Conservation (phyloP, 192 early-diverging fungal species). For the Allomyces macrogynus region DNA sequence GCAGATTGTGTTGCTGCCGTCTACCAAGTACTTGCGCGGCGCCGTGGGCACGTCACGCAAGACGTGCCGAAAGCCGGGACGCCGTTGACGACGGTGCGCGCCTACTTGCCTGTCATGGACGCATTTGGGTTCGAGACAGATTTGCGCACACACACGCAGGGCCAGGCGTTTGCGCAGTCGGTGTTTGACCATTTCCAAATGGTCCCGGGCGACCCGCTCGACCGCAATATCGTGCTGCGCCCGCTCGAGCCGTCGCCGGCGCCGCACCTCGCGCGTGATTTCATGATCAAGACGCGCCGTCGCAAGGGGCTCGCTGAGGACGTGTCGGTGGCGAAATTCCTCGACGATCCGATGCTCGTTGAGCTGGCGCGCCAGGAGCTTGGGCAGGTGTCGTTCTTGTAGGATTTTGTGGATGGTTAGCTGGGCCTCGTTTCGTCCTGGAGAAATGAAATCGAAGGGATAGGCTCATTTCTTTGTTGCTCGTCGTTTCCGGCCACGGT, state of each 20-base stretch:
- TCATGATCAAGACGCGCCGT: conserved; percentile 96
- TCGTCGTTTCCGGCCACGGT: too few species aligned
- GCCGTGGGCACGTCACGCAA: conserved; percentile 89
- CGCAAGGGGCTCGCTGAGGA: conserved; percentile 56
- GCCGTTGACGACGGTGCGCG: conserved; percentile 79
- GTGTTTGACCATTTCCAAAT: conserved; percentile 98
- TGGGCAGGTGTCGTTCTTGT: neutral
- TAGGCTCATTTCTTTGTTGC: too few species aligned
- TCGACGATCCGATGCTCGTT: conserved; percentile 28
- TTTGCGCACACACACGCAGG: conserved; percentile 83
- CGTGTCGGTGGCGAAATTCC: conserved; percentile 34
- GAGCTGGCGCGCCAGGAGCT: neutral
- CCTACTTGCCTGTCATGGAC: conserved; percentile 89
- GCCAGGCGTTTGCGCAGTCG: conserved; percentile 93
- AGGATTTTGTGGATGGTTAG: too few species aligned
- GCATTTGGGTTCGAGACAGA: conserved; percentile 93
- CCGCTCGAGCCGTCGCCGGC: conserved; percentile 78
- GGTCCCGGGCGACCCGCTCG: conserved; percentile 92
- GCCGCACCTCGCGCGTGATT: conserved; percentile 83
- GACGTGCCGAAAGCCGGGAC: conserved; percentile 89
- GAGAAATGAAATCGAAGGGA: too few species aligned
- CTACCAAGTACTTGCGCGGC: conserved; percentile 77
- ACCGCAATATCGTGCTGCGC: conserved; percentile 60
- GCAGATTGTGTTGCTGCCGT: conserved; percentile 86
- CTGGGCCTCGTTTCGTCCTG: too few species aligned